phyloP scores from a whole-genome alignment of 768 basidiomycete species.

The Clitopilus hobsonii region DNA sequence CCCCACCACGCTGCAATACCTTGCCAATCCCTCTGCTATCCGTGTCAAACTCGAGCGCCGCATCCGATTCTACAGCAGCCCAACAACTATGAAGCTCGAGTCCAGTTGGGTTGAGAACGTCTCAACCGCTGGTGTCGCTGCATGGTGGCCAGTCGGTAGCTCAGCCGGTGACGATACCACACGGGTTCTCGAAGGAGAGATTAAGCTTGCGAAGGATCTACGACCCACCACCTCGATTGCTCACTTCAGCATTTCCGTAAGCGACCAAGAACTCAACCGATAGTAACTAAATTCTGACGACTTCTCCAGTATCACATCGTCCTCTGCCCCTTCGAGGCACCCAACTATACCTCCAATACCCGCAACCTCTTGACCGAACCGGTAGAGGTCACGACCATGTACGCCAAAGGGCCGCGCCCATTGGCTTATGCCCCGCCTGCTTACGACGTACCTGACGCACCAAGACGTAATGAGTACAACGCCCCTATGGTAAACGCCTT shows the following conservation, averaged over 20 bases:
- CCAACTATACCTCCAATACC: constrained; percentile 31
- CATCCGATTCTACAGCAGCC: constrained; percentile 36
- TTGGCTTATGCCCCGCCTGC: constrained; percentile 47
- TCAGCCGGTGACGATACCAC: constrained; percentile 21
- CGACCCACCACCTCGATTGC: constrained; percentile 45
- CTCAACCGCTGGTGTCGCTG: constrained; percentile 38
- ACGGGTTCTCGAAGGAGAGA: constrained; percentile 48
- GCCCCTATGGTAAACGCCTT: no score
- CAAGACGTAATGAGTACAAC: constrained; percentile 25
- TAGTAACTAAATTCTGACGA: constrained; percentile 2
- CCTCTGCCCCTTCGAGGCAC: constrained; percentile 38
- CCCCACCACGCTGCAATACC: constrained; percentile 31
- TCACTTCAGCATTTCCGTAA: constrained; percentile 47
- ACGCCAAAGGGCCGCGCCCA: constrained; percentile 45
- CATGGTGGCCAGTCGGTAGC: constrained; percentile 43
- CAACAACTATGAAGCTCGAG: constrained; percentile 27
- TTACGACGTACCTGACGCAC: constrained; percentile 26
- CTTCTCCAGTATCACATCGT: constrained; percentile 40
- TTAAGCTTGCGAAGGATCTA: constrained; percentile 45
- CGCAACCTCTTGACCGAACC: constrained; percentile 40
- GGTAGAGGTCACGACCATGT: constrained; percentile 48
- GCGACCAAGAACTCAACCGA: constrained; percentile 10
- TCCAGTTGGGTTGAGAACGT: constrained; percentile 42
- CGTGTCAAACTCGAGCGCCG: constrained; percentile 34
- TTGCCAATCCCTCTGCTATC: constrained; percentile 37